Base-by-base conservation (phyloP, 495 filamentous ascomycete genomes). In the Clavariopsis aquatica region DNA sequence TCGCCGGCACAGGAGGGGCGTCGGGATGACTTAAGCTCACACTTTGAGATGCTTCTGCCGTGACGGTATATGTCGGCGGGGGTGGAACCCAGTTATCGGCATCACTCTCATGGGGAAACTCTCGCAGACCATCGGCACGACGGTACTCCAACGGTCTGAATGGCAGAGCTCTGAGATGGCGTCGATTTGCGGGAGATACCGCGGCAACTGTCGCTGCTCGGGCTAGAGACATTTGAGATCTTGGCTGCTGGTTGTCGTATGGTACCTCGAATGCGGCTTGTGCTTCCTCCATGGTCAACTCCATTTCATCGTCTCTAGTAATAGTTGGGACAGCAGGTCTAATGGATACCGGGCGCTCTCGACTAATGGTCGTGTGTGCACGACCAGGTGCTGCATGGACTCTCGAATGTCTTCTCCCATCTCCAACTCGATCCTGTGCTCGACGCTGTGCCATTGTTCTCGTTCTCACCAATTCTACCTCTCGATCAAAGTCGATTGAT, bases 81-180 rank as follows among this genome's bases (percentile, higher is more conserved):
- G 92, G 92, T 23, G 92, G 89, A 7, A 93, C 90, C 92, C 92
- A 96, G 64, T 93, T 90, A 66, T 96, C 92, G 3, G 91, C 91
- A 71, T 96, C 90, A 62, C 89, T 92, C 74, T 95, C 91, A 75
- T 95, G 89, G 12, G 92, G 92, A 62, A 89, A 82, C 58, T 90
- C 82, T 19, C 82, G 77, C 34, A 86, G 80, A 15, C 86, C 87
- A 72, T 89, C 86, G 26, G 89, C 78, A 24, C 85, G 77, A 60
- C 81, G 76, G 69, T 84, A 80, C 46, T 73, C 71, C 36, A 73
- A 31, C 1, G 71, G 71, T 43, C 69, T 52, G 38, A 64, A 66
- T 7, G 71, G 71, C 13, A 73, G 66, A 36, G 71, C 68, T 38
- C 68, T 61, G 4, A 73, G 65, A 60, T 73, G 71, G 26, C 69